Percentiles rank a stretch among this genome's conserved stretches.
phyloP scores from a whole-genome alignment of 805 yeast species.

The Yarrowia hollandica region DNA sequence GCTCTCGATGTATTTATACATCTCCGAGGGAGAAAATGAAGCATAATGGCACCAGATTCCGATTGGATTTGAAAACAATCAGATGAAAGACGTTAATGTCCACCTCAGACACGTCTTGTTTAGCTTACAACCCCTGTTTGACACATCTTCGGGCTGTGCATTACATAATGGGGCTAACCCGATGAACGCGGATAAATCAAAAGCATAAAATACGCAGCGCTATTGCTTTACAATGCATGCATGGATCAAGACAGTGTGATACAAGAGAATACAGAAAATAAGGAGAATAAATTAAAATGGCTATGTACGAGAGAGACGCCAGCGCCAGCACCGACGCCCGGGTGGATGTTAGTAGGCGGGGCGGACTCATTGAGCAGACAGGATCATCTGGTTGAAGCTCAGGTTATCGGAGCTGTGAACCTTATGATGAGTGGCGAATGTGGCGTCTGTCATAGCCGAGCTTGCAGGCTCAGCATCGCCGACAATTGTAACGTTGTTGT shows the following conservation, averaged over 20 bases:
- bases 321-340: constrained; percentile 22
- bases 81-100: too few species aligned
- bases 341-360: not conserved
- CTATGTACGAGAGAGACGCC: constrained; percentile 19
- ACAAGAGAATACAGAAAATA: not conserved
- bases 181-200: not conserved
- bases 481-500: constrained; percentile 3
- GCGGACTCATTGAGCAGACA: not conserved
- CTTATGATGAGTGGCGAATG: constrained; percentile 18
- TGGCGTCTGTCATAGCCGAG: not conserved
- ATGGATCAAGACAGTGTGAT: too few species aligned
- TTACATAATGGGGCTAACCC: too few species aligned
- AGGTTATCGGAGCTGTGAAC: not conserved
- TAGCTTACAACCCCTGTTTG: too few species aligned
- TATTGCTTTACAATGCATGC: too few species aligned
- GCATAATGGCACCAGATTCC: not conserved
- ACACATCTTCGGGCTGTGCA: too few species aligned
- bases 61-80: too few species aligned
- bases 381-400: not conserved
- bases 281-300: constrained; percentile 11
- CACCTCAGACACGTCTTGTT: too few species aligned
- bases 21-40: too few species aligned
- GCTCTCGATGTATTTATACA: not conserved
- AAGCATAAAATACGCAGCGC: too few species aligned
- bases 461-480: not conserved